phyloP scores from a whole-genome alignment of 768 basidiomycete species.

The Hygrophorus pudorinus region DNA sequence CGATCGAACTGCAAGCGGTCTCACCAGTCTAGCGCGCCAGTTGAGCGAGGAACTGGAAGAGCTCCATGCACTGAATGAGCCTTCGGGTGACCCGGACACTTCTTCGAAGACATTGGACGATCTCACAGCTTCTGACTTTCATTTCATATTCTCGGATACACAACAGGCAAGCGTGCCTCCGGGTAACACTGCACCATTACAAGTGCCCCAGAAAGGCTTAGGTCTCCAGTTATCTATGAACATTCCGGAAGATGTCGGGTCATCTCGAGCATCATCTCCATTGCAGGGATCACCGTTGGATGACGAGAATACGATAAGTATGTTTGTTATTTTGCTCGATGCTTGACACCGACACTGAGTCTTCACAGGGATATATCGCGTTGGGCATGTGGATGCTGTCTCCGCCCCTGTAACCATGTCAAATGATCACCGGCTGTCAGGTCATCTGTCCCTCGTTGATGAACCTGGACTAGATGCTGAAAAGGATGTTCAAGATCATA shows the following conservation, averaged over 20 bases:
- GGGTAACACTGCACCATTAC: conserved; percentile 8
- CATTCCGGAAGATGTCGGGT: conserved; percentile 42
- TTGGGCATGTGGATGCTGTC: conserved; percentile 41
- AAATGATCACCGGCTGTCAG: conserved; percentile 29
- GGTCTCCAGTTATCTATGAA: conserved; percentile 29
- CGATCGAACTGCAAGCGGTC: conserved; percentile 31
- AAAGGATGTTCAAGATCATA: conserved; percentile 8
- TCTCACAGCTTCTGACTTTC: conserved; percentile 6
- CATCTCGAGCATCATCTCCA: conserved; percentile 30
- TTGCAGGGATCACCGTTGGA: conserved; percentile 23
- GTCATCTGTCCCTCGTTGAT: conserved; percentile 22
- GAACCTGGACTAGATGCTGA: conserved; percentile 6
- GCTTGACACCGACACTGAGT: neutral
- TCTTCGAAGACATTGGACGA: neutral
- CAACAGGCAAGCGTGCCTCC: conserved; percentile 13
- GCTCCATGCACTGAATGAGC: conserved; percentile 11
- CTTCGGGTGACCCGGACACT: neutral
- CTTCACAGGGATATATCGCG: conserved; percentile 33
- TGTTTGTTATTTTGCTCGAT: conserved; percentile 9
- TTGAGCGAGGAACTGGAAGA: conserved; percentile 40
- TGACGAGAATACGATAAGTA: conserved; percentile 37
- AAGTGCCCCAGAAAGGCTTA: conserved; percentile 17
- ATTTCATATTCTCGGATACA: conserved; percentile 12
- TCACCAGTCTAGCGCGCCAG: conserved; percentile 41
- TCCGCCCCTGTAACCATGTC: conserved; percentile 38